A percentile compares a stretch with the other conserved stretches of the same genome.
Evolutionary conservation across 441 rosid species (phyloP).

Genomic region (Geranium incanum): DNA sequence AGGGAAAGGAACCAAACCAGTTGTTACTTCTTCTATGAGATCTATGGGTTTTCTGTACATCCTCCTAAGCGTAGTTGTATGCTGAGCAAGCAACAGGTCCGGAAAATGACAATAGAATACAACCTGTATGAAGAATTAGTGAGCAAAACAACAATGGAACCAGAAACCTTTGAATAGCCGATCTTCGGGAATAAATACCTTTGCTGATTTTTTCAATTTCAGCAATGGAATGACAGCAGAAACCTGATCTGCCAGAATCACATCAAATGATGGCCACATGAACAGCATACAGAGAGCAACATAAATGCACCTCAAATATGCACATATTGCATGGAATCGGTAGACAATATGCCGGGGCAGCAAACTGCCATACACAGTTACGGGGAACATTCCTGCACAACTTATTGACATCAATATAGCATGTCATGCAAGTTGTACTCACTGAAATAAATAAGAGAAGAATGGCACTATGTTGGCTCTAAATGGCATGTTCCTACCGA

Average conservation of each 20-base stretch:
- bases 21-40: conserved; percentile 66
- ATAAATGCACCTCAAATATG: conserved; percentile 72
- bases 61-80: conserved; percentile 60
- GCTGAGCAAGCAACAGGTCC: conserved; percentile 76
- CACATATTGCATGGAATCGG: conserved; percentile 76
- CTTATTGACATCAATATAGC: conserved; percentile 5
- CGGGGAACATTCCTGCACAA: conserved; percentile 59
- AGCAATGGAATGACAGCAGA: conserved; percentile 72
- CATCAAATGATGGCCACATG: conserved; percentile 67
- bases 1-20: conserved; percentile 40
- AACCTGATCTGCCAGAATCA: conserved; percentile 73
- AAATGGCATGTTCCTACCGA: background rate
- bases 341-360: conserved; percentile 78
- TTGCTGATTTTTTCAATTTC: conserved; percentile 56
- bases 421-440: conserved; percentile 7
- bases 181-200: conserved; percentile 38
- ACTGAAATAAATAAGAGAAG: background rate
- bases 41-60: conserved; percentile 80
- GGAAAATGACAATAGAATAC: conserved; percentile 94
- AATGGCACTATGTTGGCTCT: background rate
- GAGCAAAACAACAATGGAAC: conserved; percentile 10
- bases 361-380: conserved; percentile 74
- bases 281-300: conserved; percentile 70
- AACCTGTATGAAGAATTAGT: conserved; percentile 38
- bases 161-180: conserved; percentile 13